Percentiles rank a stretch among this genome's conserved stretches.
Evolutionary conservation across 148 eudicot species (phyloP).

Genomic region (Simmondsia chinensis): DNA sequence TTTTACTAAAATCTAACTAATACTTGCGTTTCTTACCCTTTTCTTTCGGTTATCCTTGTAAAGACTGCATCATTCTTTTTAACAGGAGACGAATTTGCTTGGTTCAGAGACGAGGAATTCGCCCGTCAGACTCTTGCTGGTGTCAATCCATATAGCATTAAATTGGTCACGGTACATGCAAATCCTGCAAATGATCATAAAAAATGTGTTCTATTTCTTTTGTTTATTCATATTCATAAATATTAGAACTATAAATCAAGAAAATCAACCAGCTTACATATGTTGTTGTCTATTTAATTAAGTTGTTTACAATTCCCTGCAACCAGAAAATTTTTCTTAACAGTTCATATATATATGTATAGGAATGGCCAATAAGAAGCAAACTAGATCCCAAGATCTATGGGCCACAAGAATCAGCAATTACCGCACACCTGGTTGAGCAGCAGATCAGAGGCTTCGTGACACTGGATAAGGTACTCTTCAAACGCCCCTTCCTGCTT

Average conservation of each 20-base stretch:
- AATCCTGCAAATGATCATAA: not conserved
- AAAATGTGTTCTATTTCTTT: not conserved
- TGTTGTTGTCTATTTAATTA: no score
- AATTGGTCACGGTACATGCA: slow-evolving; percentile 49
- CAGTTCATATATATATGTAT: slow-evolving; percentile 7
- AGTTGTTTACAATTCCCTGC: no score
- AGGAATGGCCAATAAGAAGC: slow-evolving; percentile 80
- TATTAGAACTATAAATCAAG: not conserved
- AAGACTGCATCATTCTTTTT: not conserved
- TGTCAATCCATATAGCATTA: slow-evolving; percentile 50
- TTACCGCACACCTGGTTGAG: slow-evolving; percentile 46
- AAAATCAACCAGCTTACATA: not conserved
- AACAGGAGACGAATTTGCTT: slow-evolving; percentile 44
- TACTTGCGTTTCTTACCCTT: not conserved
- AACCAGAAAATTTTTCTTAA: not conserved
- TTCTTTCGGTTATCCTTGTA: not conserved
- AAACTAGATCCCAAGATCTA: slow-evolving; percentile 58
- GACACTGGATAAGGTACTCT: slow-evolving; percentile 54
- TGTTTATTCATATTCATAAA: not conserved
- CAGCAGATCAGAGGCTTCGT: slow-evolving; percentile 33
- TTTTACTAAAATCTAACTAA: not conserved
- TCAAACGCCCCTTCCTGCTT: no score
- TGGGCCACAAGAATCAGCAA: slow-evolving; percentile 61
- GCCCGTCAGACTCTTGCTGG: slow-evolving; percentile 79
- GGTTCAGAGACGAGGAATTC: slow-evolving; percentile 79